Evolutionary conservation across 2,329 filamentous ascomycete species (phyloP), one percentile per base, ranked within the genome.

Genomic region (Venturia effusa): DNA sequence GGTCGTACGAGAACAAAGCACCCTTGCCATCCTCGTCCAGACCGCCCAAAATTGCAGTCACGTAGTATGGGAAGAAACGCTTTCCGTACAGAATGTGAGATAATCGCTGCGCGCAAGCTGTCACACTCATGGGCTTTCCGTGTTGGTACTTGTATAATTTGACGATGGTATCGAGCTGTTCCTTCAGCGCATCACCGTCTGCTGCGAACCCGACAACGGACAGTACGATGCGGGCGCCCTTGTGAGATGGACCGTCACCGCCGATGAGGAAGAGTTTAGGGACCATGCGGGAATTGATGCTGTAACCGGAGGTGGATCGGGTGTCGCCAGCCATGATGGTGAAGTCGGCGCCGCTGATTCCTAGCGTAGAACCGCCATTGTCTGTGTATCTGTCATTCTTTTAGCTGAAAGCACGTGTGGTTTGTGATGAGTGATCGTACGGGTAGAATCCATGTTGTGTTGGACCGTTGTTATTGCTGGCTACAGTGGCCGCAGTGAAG

Each of bases 131-230:
- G 68, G 90, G 86, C 82, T 97, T 99, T 77, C 91, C 91, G 77
- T 97, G 93, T 75, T 95, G 92, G 81, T 97, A 97, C 72, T 89
- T 90, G 85, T 97, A 97, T 88, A 97, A 96, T 83, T 96, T 97
- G 82, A 95, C 94, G 73, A 96, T 86, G 67, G 90, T 88, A 75
- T 97, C 93, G 68, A 97, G 85, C 68, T 91, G 89, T 79, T 97
- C 93, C 78, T 94, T 93, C 70, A 99, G 82, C 41, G 94, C 93
- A 71, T 92, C 87, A 66, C 94, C 94, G 75, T 99, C 94, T 67
- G 94, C 94, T 17, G 92, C 91, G 74, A 97, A 99, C 59, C 94
- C 94, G 54, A 96, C 93, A 0, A 99, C 93, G 1, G 92, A 95
- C 60, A 99, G 84, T 19, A 97, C 85, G 71, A 99, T 89, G 63